Evolutionary conservation across 768 basidiomycete genomes (phyloP), one percentile per base, ranked within the genome.

Genomic region (Omphalotus guepiniiformis): DNA sequence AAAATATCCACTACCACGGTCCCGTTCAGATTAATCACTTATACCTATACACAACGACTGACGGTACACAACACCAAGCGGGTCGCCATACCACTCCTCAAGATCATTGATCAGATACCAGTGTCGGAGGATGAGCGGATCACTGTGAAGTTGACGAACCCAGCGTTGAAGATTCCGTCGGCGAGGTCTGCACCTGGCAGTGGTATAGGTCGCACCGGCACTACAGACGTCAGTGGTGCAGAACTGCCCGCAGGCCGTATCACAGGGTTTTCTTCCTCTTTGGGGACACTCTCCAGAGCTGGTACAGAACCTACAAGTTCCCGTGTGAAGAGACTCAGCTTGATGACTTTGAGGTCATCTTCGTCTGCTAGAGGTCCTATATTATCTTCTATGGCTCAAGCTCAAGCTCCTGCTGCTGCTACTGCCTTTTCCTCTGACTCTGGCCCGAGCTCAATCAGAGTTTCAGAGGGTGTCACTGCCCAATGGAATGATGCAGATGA

Each of bases 401-500:
- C 42, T 13, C 42, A 30, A 22, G 42, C 41, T 13, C 30, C 25
- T 19, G 21, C 15, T 11, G 25, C 18, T 2, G 35, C 11, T 41
- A 34, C 38, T 16, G 9, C 30, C 5, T 30, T 30, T 23, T 23
- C 40, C 22, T 39, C 19, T 6, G 28, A 19, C n/a, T 9, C 38
- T n/a, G n/a, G n/a, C n/a, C 9, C 36, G 6, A 12, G 16, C 47
- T 1, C 39, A 39, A 16, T 71, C 7, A 59, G 56, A 40, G 58
- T 68, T 3, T 49, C 53, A 3, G 46, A 56, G 1, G 64, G 62
- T 2, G 58, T 72, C 9, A 43, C 57, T 6, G 70, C 66, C 12
- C 68, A 70, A 47, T 72, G 70, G 71, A 66, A 67, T 27, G 67
- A 66, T 1, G 62, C 60, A 8, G 68, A 69, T 23, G 67, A 70